Evolutionary conservation across 176 grass and related monocot genomes (phyloP).

Genomic region (Aegilops bicornis): DNA sequence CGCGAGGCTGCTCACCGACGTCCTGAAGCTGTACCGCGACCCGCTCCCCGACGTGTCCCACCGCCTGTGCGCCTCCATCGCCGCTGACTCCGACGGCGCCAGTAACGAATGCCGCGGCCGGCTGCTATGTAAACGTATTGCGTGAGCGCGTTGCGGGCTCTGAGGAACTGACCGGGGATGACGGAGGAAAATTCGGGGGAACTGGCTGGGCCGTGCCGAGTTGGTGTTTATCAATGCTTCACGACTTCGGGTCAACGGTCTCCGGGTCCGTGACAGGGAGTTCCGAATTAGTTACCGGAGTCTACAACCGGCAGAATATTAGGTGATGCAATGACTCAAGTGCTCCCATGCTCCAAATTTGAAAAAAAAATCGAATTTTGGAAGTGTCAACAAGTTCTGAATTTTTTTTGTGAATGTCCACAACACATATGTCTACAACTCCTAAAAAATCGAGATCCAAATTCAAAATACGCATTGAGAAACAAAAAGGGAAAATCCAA

Average conservation of each 20-base stretch:
- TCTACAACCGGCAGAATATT: no score
- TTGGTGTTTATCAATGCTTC: neutral
- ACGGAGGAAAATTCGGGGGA: neutral
- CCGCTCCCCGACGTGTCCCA: constrained; percentile 32
- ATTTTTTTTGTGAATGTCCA: no score
- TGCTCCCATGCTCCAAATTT: no score
- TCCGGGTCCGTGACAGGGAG: neutral
- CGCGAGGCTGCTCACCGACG: constrained; percentile 23
- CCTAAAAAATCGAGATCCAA: no score
- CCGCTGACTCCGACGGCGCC: neutral
- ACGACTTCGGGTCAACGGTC: neutral
- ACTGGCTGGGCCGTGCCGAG: neutral
- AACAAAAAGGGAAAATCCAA: no score
- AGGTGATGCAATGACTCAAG: no score
- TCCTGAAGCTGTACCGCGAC: constrained; percentile 37
- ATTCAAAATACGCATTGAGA: no score
- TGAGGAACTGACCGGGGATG: neutral
- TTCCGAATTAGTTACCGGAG: neutral
- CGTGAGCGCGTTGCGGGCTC: neutral
- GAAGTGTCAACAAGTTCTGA: no score
- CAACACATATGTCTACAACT: no score
- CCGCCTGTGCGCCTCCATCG: constrained; percentile 20
- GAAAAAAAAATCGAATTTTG: no score
- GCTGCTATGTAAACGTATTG: neutral
- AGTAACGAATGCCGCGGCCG: neutral